These are phyloP conservation scores for Apiospora saccharicola DNA, from an alignment of 2,329 filamentous ascomycete genomes.

Conservation along the genomic window DNA sequence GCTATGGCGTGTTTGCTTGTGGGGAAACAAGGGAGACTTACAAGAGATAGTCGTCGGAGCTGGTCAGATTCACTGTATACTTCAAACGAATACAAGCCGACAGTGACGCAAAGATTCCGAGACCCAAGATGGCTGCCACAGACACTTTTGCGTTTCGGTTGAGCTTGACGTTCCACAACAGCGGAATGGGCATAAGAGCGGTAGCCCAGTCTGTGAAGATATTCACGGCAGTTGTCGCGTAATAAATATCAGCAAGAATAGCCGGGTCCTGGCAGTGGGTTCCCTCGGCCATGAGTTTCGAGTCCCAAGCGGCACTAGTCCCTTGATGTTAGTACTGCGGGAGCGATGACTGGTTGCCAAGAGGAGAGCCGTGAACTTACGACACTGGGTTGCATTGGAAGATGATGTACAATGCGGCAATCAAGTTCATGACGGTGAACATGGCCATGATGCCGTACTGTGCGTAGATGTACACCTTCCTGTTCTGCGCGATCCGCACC, in stretches of 20 bases:
- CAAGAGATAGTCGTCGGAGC: constrained; percentile 31
- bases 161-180: constrained; percentile 35
- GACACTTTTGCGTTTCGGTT: constrained; percentile 33
- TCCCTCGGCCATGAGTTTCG: constrained; percentile 24
- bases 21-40: constrained; percentile 4
- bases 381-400: constrained; percentile 31
- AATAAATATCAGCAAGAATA: constrained; percentile 33
- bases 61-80: constrained; percentile 33
- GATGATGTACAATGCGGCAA: constrained; percentile 33
- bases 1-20: not conserved
- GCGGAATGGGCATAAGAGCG: constrained; percentile 33
- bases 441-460: constrained; percentile 32
- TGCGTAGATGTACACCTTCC: constrained; percentile 25
- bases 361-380: constrained; percentile 9
- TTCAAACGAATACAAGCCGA: constrained; percentile 33
- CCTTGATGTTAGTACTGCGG: not conserved
- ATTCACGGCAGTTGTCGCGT: constrained; percentile 34
- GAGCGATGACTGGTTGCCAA: not conserved
- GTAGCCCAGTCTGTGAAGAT: constrained; percentile 34
- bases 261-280: constrained; percentile 28
- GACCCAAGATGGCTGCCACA: constrained; percentile 31
- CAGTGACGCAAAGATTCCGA: constrained; percentile 32
- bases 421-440: constrained; percentile 32
- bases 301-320: constrained; percentile 31
- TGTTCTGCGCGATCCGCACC: constrained; percentile 30